These are phyloP conservation scores for Biancaea sappan DNA, from an alignment of 306 rosid genomes.

Conservation along the genomic window DNA sequence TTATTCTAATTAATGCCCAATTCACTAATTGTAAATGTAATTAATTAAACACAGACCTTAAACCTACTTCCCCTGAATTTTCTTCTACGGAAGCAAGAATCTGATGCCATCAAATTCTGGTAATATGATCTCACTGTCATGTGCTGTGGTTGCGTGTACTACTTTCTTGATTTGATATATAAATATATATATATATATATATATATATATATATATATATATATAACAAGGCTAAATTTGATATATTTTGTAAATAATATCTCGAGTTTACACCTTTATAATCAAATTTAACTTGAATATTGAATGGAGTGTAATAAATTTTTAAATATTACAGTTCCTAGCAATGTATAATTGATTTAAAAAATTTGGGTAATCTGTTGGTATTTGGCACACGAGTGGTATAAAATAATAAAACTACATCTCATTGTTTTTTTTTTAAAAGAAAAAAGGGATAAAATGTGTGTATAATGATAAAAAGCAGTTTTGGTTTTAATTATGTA, in stretches of 20 bases:
- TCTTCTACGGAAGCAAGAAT: slow-evolving; percentile 34
- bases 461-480: neutral
- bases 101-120: slow-evolving; percentile 32
- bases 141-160: slow-evolving; percentile 49
- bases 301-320: too few relatives aligned
- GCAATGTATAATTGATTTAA: too few relatives aligned
- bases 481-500: neutral
- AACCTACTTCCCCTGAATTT: slow-evolving; percentile 36
- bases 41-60: neutral
- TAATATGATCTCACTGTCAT: slow-evolving; percentile 33
- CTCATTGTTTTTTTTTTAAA: neutral
- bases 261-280: too few relatives aligned
- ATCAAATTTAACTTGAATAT: too few relatives aligned
- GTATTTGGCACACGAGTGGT: slow-evolving; percentile 10
- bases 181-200: neutral
- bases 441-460: neutral
- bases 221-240: too few relatives aligned
- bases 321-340: too few relatives aligned
- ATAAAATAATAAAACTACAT: neutral
- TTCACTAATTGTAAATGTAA: neutral
- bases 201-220: too few relatives aligned
- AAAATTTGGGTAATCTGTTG: neutral
- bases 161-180: slow-evolving; percentile 23
- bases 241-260: too few relatives aligned
- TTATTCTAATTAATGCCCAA: neutral